phyloP scores from a whole-genome alignment of 495 filamentous ascomycete species.

The Poronia punctata region DNA sequence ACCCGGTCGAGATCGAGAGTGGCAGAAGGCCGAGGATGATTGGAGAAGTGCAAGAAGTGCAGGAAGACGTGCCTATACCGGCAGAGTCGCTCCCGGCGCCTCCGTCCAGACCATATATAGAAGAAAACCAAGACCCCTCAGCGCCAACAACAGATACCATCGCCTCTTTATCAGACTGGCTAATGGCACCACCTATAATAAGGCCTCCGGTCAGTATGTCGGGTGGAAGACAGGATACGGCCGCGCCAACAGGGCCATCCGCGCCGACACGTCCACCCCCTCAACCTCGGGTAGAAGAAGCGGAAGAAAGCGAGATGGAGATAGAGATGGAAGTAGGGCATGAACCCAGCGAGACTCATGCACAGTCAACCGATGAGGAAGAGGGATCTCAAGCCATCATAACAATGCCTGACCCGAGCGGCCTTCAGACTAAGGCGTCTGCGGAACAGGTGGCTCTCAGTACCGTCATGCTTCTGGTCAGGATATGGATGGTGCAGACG shows the following conservation, averaged over 20 bases:
- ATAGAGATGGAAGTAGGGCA: neutral
- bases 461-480: constrained; percentile 5
- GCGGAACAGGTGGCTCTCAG: constrained; percentile 6
- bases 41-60: no score
- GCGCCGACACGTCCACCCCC: neutral
- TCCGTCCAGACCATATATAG: no score
- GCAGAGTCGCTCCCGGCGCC: no score
- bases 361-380: neutral
- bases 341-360: neutral
- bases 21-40: constrained; percentile 1
- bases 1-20: constrained; percentile 16
- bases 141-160: constrained; percentile 5
- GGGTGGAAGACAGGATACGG: neutral
- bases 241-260: neutral
- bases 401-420: neutral
- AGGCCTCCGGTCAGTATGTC: neutral
- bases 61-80: no score
- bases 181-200: constrained; percentile 4
- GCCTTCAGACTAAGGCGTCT: neutral
- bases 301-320: neutral
- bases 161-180: constrained; percentile 5
- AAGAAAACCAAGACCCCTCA: constrained; percentile 1
- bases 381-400: neutral
- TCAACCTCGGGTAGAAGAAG: neutral
- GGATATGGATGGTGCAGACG: constrained; percentile 8